These are phyloP conservation scores for Paramyrothecium roridum DNA, from an alignment of 2,329 filamentous ascomycete species.

Conservation along the genomic window DNA sequence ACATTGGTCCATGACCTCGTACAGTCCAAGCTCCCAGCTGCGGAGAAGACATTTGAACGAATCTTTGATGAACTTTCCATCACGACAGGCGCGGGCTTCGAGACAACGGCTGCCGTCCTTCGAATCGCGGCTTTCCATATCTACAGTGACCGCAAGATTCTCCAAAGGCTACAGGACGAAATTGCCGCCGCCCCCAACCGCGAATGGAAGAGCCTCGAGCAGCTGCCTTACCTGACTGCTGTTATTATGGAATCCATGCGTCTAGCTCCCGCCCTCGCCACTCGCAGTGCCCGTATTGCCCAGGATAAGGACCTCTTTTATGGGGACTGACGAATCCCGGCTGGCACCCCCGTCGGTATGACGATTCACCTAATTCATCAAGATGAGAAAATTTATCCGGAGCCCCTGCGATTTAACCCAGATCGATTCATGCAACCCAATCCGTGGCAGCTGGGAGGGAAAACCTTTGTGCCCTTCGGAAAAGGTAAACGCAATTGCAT, in stretches of 20 bases:
- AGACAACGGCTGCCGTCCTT: constrained; percentile 32
- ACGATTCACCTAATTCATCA: background rate
- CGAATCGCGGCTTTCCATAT: constrained; percentile 30
- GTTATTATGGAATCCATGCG: background rate
- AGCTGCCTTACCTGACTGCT: background rate
- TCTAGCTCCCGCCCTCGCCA: background rate
- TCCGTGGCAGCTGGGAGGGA: background rate
- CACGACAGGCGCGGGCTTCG: constrained; percentile 30
- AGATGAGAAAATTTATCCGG: background rate
- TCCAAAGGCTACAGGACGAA: constrained; percentile 18
- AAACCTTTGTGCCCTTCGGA: background rate
- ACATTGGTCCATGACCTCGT: constrained; percentile 26
- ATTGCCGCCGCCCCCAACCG: background rate
- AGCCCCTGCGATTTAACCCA: background rate
- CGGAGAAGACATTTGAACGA: constrained; percentile 27
- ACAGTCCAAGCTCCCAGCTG: constrained; percentile 20
- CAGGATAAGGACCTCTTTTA: background rate
- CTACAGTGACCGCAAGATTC: constrained; percentile 23
- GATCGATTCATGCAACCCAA: background rate
- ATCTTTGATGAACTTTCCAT: constrained; percentile 26
- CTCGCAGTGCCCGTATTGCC: background rate
- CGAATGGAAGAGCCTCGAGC: background rate
- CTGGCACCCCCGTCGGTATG: background rate
- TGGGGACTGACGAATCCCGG: background rate
- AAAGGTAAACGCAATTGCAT: background rate